Evolutionary conservation across 1,284 basidiomycete species (phyloP).

Genomic region (Moesziomyces aphidis): DNA sequence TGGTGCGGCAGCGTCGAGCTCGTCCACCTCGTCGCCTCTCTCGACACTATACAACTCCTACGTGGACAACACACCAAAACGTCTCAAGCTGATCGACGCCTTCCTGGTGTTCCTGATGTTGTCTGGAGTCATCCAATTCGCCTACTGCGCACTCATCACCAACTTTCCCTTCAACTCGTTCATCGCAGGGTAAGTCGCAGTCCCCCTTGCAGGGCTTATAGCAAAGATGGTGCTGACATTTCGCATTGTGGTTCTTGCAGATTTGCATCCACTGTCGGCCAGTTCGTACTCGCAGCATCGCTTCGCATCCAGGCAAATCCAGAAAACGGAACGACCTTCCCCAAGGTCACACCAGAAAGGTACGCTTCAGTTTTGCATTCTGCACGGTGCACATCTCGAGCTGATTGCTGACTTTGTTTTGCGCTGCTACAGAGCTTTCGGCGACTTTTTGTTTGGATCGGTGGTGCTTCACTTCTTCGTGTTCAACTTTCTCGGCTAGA

Average conservation of each 20-base stretch:
- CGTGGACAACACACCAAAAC: constrained; percentile 78
- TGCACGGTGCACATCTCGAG: too few species aligned
- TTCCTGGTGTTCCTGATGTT: constrained; percentile 93
- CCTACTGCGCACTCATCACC: constrained; percentile 89
- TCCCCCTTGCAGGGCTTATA: background rate
- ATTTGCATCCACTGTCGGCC: constrained; percentile 91
- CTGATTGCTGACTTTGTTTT: too few species aligned
- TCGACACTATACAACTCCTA: constrained; percentile 79
- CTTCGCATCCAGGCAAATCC: constrained; percentile 92
- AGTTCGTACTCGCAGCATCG: constrained; percentile 94
- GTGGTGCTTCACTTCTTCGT: constrained; percentile 98
- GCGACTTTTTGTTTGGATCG: constrained; percentile 92
- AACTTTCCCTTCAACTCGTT: constrained; percentile 98
- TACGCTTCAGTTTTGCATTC: constrained; percentile 65
- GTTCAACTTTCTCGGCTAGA: constrained; percentile 89
- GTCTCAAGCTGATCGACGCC: constrained; percentile 91
- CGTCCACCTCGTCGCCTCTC: constrained; percentile 19
- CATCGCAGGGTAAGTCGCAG: constrained; percentile 81
- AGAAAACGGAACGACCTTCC: constrained; percentile 73
- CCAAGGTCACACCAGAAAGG: constrained; percentile 88
- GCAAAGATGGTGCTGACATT: background rate
- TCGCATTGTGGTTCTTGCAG: constrained; percentile 70
- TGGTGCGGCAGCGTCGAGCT: constrained; percentile 9
- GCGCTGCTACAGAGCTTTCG: constrained; percentile 73
- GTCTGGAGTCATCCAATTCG: constrained; percentile 88